Base-by-base conservation (phyloP, 169 alveolate species). In the Cyclospora cayetanensis region DNA sequence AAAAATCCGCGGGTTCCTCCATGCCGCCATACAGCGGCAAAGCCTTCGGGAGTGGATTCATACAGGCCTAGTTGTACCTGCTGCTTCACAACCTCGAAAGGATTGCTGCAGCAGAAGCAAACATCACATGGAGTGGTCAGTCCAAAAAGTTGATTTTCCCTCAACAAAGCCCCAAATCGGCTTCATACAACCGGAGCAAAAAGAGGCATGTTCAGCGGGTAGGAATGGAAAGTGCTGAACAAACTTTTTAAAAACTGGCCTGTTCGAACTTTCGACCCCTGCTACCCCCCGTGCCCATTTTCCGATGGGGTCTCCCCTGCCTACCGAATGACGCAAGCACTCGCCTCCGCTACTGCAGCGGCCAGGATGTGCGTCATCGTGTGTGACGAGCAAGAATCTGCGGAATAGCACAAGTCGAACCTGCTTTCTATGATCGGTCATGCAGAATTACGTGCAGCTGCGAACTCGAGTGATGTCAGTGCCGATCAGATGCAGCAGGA, bases 21-120 rank as follows among this genome's bases (percentile, higher is more conserved):
- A 9, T 82, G 77, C 68, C 93, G 94, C 53, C 93, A 92, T 34
- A 98, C 96, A n/a, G 93, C 93, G 29, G 68, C 70, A 34, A 94
- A 91, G 43, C 97, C 96, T 41, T 79, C 95, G 15, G 91, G 35
- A 53, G 95, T 85, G n/a, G 96, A 91, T 5, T 88, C 76, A 86
- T 96, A 94, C 39, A 95, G 66, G 12, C 98, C 98, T 35, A 96
- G 95, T 93, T 98, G 98, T 94, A 96, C 94, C 91, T 95, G 97
- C 94, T 97, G 97, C 93, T 98, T 98, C 35, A 98, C 95, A 50
- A 97, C 97, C 93, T 98, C 99, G 90, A 97, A 97, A 25, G 99
- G 99, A 87, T 95, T 94, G 89, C 99, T 95, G 86, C 43, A 72
- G 77, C 5, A n/a, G 15, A 34, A n/a, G 25, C 76, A 63, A n/a